phyloP scores from a whole-genome alignment of 2,329 filamentous ascomycete genomes.

The Hypoxylon rubiginosum region DNA sequence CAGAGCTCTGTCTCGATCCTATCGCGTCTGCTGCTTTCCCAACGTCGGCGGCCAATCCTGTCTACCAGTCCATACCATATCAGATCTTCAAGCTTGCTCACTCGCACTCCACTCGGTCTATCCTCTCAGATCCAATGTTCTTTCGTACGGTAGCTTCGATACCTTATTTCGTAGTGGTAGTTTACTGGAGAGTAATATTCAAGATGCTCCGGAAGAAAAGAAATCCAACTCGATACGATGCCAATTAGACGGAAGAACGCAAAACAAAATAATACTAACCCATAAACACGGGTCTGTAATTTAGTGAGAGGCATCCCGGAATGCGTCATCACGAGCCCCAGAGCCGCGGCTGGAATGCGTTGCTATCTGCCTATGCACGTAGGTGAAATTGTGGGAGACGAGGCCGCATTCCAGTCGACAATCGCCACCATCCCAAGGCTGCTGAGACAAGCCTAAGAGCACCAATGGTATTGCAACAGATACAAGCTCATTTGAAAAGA shows the following conservation, averaged over 20 bases:
- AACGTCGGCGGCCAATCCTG: not conserved
- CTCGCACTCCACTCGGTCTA: not conserved
- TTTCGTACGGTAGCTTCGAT: not conserved
- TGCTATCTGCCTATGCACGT: constrained; percentile 11
- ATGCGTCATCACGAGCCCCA: constrained; percentile 34
- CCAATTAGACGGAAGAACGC: not conserved
- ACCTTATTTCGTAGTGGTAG: not conserved
- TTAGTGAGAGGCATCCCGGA: constrained; percentile 26
- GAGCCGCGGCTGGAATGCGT: constrained; percentile 35
- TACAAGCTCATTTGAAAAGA: not conserved
- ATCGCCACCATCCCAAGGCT: constrained; percentile 15
- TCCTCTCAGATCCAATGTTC: not conserved
- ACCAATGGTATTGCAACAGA: not conserved
- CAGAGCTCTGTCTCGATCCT: not conserved
- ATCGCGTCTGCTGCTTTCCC: constrained; percentile 8
- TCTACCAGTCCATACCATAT: not conserved
- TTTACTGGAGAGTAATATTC: not conserved
- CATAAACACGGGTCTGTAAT: constrained; percentile 23
- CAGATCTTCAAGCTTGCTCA: not conserved
- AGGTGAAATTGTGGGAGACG: constrained; percentile 2
- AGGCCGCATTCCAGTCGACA: constrained; percentile 36
- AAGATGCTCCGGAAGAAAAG: constrained; percentile 1
- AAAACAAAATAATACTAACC: constrained; percentile 15
- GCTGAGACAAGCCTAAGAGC: constrained; percentile 19
- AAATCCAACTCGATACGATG: constrained; percentile 9